phyloP scores from a whole-genome alignment of 495 filamentous ascomycete species.

The Penicillium longicatenatum region DNA sequence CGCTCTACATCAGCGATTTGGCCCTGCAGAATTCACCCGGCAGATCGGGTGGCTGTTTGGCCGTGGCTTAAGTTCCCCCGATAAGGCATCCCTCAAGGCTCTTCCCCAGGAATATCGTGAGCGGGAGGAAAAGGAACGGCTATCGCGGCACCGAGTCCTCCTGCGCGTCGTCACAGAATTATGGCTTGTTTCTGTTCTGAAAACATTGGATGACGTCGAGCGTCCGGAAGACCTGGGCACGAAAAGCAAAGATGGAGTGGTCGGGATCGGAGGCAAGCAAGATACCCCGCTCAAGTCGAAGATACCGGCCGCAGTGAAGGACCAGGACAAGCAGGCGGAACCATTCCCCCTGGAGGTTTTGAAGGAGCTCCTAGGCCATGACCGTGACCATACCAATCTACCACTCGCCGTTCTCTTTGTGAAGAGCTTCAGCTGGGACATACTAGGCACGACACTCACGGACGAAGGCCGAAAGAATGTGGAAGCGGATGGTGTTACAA shows the following conservation, averaged over 20 bases:
- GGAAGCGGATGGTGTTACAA: conserved; percentile 79
- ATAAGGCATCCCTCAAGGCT: conserved; percentile 79
- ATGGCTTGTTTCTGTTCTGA: conserved; percentile 88
- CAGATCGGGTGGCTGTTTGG: conserved; percentile 92
- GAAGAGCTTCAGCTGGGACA: conserved; percentile 95
- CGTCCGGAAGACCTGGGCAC: conserved; percentile 80
- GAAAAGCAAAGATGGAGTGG: conserved; percentile 61
- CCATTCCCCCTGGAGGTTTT: conserved; percentile 95
- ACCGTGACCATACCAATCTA: conserved; percentile 88
- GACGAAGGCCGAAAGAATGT: conserved; percentile 81
- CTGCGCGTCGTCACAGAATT: conserved; percentile 91
- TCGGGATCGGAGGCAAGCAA: conserved; percentile 47
- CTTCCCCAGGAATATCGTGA: conserved; percentile 81
- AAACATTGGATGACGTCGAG: conserved; percentile 85
- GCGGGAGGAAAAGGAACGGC: conserved; percentile 92
- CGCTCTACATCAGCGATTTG: conserved; percentile 94
- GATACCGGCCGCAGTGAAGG: conserved; percentile 29
- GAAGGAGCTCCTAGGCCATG: conserved; percentile 92
- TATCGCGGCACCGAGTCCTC: conserved; percentile 82
- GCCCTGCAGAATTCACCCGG: conserved; percentile 84
- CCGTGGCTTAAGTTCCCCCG: conserved; percentile 87
- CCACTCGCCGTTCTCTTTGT: conserved; percentile 92
- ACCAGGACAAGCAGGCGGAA: conserved; percentile 58
- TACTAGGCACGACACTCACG: conserved; percentile 73
- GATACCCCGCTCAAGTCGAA: conserved; percentile 55